Evolutionary conservation across 306 rosid species (phyloP), one percentile per base, ranked within the genome.

Genomic region (Inga leiocalycina): DNA sequence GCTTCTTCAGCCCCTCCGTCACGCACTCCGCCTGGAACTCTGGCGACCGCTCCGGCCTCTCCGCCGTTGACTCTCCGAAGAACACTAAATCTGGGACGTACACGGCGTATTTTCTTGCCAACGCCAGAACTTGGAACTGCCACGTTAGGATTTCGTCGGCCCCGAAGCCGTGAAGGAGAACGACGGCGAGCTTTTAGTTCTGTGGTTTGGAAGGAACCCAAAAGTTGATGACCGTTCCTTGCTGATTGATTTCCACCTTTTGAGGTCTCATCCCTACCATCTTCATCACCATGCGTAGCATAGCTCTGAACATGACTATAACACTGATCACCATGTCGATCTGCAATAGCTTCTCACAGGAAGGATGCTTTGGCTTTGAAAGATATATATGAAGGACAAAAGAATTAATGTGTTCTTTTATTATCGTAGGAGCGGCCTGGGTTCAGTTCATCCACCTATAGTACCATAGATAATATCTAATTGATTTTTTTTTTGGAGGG

Each of bases 21-120:
- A 71, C 19, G 15, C 75, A 71, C 30, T 71, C 54, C 54, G 54
- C 52, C 75, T 71, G 75, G 10, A 71, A 71, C 34, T 71, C 54
- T 54, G 5, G 34, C 10, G 52, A 43, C 1, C 52, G 52, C 4
- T 71, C 75, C 34, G 34, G 4, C 41, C 32, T 71, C 14, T 17
- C 74, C 15, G 74, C 39, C 3, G 27, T 39, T 2, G 74, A 68
- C 13, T 37, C 27, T 4, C 74, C 48, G 48, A 68, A 68, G 49
- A 68, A 68, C 19, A 43, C 3, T 0, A 71, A 22, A 71, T 71
- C 75, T 0, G 75, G 75, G 20, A 71, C 56, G 37, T 71, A 71
- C 3, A 71, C 0, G 8, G 10, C 19, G 56, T n/a, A 71, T 13
- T 71, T 22, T 71, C 20, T 44, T 2, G 75, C 35, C 56, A 71